phyloP scores from a whole-genome alignment of 2,329 filamentous ascomycete species.

The Neonectria ditissima region DNA sequence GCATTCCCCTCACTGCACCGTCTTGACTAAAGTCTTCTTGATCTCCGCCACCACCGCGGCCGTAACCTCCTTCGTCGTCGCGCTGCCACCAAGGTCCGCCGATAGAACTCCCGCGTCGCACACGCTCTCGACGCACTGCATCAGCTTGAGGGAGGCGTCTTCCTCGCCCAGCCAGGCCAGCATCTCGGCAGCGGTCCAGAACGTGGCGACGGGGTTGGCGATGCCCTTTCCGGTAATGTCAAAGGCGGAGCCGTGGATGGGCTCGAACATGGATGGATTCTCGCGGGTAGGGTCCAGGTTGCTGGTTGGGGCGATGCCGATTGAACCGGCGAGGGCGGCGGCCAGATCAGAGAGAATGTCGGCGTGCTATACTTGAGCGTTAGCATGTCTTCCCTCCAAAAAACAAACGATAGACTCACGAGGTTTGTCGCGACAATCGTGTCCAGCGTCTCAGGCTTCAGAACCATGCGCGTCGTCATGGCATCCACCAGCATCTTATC shows the following conservation, averaged over 20 bases:
- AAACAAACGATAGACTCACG: constrained; percentile 32
- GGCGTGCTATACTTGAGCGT: constrained; percentile 53
- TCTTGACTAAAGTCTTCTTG: constrained; percentile 36
- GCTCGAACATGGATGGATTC: constrained; percentile 70
- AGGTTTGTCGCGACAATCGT: constrained; percentile 74
- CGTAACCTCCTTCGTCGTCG: constrained; percentile 52
- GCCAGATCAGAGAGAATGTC: constrained; percentile 79
- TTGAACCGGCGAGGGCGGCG: constrained; percentile 75
- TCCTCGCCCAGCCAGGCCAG: constrained; percentile 67
- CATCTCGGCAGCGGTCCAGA: constrained; percentile 71
- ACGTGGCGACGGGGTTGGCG: constrained; percentile 68
- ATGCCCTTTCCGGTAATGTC: constrained; percentile 69
- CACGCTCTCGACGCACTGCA: constrained; percentile 65
- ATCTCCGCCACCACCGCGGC: constrained; percentile 47
- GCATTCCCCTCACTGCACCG: background rate
- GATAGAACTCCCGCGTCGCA: constrained; percentile 65
- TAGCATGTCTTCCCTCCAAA: background rate
- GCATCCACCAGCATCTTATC: constrained; percentile 77
- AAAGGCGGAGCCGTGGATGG: constrained; percentile 69
- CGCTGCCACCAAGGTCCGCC: constrained; percentile 64
- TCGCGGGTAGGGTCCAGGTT: constrained; percentile 72
- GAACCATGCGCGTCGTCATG: constrained; percentile 73
- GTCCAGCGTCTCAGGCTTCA: constrained; percentile 69
- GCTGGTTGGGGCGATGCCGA: constrained; percentile 77
- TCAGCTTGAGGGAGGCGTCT: constrained; percentile 60